Conservation (phyloP, 306 rosid species). For the Vachellia collinsii region DNA sequence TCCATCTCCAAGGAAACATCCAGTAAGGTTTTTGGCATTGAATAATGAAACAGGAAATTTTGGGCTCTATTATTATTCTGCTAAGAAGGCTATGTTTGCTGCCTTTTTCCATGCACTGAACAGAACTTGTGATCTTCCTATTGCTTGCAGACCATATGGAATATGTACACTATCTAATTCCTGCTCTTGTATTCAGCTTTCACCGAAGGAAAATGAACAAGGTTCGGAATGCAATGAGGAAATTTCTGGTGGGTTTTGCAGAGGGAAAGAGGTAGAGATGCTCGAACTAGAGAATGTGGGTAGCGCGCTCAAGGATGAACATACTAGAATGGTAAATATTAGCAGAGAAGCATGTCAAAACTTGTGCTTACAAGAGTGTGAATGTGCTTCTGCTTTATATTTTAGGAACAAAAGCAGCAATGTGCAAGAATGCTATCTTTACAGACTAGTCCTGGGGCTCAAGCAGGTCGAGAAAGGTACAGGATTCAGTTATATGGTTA, state of each 20-base stretch:
- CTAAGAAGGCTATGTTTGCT: slow-evolving; percentile 57
- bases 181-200: slow-evolving; percentile 66
- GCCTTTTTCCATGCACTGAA: slow-evolving; percentile 82
- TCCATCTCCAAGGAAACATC: slow-evolving; percentile 43
- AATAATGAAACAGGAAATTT: slow-evolving; percentile 81
- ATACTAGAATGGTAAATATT: slow-evolving; percentile 41
- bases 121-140: slow-evolving; percentile 84
- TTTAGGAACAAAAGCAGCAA: slow-evolving; percentile 18
- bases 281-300: slow-evolving; percentile 60
- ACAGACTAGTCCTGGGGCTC: slow-evolving; percentile 66
- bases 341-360: slow-evolving; percentile 62
- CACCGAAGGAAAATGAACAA: slow-evolving; percentile 35
- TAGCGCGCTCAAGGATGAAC: slow-evolving; percentile 55
- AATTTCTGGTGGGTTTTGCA: slow-evolving; percentile 47
- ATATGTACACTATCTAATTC: slow-evolving; percentile 77
- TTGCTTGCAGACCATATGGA: slow-evolving; percentile 76
- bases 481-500: slow-evolving; percentile 68
- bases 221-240: slow-evolving; percentile 46
- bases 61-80: slow-evolving; percentile 74
- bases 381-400: slow-evolving; percentile 69
- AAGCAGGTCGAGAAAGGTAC: slow-evolving; percentile 58
- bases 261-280: slow-evolving; percentile 54
- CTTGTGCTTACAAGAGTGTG: slow-evolving; percentile 72
- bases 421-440: slow-evolving; percentile 53
- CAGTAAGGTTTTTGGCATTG: slow-evolving; percentile 69